A percentile compares a stretch with the other conserved stretches of the same genome.
phyloP scores from a whole-genome alignment of 768 basidiomycete genomes.

The Neoboletus subvelutipes region DNA sequence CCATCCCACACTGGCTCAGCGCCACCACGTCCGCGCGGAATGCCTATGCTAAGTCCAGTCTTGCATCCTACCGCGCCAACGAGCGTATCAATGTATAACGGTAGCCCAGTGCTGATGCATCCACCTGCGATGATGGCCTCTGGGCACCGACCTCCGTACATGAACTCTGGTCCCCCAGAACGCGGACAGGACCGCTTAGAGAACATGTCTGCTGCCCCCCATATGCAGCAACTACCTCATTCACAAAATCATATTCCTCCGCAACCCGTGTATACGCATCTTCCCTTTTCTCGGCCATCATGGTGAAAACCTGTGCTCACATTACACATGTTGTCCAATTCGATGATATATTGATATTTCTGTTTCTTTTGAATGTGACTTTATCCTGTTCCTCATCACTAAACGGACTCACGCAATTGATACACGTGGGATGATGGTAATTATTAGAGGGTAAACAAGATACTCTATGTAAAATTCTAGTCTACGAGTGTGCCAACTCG shows the following conservation, averaged over 20 bases:
- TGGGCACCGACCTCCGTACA: constrained; percentile 35
- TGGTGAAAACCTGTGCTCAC: constrained; percentile 27
- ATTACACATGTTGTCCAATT: constrained; percentile 21
- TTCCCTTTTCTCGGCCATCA: constrained; percentile 30
- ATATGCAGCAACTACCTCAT: constrained; percentile 39
- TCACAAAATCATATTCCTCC: constrained; percentile 26
- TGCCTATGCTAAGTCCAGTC: constrained; percentile 73
- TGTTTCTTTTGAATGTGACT: constrained; percentile 25
- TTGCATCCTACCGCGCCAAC: constrained; percentile 53
- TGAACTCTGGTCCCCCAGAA: constrained; percentile 48
- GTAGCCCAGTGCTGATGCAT: constrained; percentile 70
- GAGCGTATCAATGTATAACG: constrained; percentile 54
- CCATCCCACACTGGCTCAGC: constrained; percentile 29
- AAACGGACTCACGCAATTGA: not conserved
- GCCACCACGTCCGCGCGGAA: constrained; percentile 46
- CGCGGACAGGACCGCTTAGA: constrained; percentile 52
- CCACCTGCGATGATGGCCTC: constrained; percentile 41
- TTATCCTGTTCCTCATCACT: constrained; percentile 17
- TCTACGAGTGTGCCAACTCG: constrained; percentile 55
- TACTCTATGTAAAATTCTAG: constrained; percentile 22
- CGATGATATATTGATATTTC: constrained; percentile 36
- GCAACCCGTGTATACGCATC: constrained; percentile 32
- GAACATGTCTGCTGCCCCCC: constrained; percentile 39
- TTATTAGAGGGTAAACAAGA: constrained; percentile 20
- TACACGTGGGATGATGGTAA: not conserved